Evolutionary conservation across 176 grass and related monocot species (phyloP).

Genomic region (Oryza punctata): DNA sequence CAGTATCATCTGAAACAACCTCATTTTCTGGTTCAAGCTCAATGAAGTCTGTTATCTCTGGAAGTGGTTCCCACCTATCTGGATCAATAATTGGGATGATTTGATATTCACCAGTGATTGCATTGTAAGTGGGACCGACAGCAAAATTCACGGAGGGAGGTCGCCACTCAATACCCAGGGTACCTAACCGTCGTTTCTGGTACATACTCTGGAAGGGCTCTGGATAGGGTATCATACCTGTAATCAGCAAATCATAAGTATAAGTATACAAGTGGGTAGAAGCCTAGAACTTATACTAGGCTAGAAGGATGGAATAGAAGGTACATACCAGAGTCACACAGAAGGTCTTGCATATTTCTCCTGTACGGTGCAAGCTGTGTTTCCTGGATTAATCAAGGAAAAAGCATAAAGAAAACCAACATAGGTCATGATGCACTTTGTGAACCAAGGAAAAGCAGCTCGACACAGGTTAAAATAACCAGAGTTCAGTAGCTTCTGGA

Average conservation of each 20-base stretch:
- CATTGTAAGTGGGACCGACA: constrained; percentile 91
- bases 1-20: constrained; percentile 84
- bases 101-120: constrained; percentile 89
- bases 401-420: constrained; percentile 30
- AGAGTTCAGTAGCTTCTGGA: constrained; percentile 13
- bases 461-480: constrained; percentile 7
- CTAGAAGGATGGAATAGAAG: constrained; percentile 9
- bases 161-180: constrained; percentile 87
- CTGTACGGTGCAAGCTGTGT: constrained; percentile 88
- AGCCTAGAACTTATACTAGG: constrained; percentile 13
- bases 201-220: constrained; percentile 96
- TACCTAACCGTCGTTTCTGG: constrained; percentile 82
- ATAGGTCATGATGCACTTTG: constrained; percentile 9
- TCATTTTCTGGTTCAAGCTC: constrained; percentile 86
- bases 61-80: constrained; percentile 94
- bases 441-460: constrained; percentile 11
- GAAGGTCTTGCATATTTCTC: constrained; percentile 93
- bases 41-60: constrained; percentile 74
- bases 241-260: constrained; percentile 38
- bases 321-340: constrained; percentile 84
- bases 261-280: constrained; percentile 11
- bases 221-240: constrained; percentile 96
- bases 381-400: constrained; percentile 60
- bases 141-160: constrained; percentile 84
- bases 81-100: constrained; percentile 82